These are phyloP conservation scores for Linnemannia zychae DNA, from an alignment of 192 early-diverging fungal species.

Conservation along the genomic window DNA sequence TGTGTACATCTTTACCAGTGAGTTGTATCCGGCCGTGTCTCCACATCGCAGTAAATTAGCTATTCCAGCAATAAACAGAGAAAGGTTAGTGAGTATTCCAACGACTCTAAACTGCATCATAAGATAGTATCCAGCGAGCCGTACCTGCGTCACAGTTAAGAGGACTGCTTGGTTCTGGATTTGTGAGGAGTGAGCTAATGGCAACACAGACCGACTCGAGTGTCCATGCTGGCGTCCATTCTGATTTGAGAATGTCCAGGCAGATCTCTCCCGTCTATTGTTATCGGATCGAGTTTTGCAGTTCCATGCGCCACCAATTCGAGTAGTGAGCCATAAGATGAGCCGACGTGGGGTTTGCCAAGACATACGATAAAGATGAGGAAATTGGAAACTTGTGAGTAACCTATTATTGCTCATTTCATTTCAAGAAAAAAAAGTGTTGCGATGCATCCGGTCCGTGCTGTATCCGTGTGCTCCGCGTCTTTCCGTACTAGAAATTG, in stretches of 20 bases:
- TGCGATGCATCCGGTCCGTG: conserved; percentile 1
- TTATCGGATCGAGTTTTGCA: background rate
- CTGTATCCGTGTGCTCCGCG: conserved; percentile 6
- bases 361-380: background rate
- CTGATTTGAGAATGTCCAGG: conserved; percentile 92
- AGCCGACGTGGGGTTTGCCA: background rate
- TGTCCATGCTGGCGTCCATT: conserved; percentile 98
- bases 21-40: conserved; percentile 89
- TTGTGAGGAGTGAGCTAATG: conserved; percentile 84
- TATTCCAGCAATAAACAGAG: conserved; percentile 19
- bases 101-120: background rate
- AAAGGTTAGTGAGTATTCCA: background rate
- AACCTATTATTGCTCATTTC: conserved; percentile 1
- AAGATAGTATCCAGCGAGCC: background rate
- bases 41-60: conserved; percentile 93
- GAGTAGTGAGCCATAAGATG: background rate
- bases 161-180: conserved; percentile 91
- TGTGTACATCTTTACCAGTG: conserved; percentile 90
- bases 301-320: conserved; percentile 6
- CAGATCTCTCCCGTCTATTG: conserved; percentile 95
- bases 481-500: background rate
- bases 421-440: background rate
- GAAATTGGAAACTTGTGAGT: background rate
- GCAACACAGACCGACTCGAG: conserved; percentile 88
- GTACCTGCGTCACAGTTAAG: conserved; percentile 91